These are phyloP conservation scores for Solanum rostratum DNA, from an alignment of 257 asterid genomes.

Conservation along the genomic window DNA sequence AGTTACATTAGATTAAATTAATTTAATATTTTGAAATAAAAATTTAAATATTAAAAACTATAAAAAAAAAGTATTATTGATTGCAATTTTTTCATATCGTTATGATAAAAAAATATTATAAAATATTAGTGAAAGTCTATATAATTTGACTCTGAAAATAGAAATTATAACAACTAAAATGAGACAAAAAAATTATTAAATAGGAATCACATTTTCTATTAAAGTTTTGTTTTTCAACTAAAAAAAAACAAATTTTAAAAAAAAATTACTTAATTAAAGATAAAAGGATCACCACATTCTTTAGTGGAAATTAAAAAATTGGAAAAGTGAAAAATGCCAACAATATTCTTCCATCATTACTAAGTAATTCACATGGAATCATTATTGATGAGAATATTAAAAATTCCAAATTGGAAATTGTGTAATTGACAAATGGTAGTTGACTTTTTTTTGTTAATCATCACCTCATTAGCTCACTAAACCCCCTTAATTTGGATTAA, in stretches of 20 bases:
- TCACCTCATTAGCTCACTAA: background rate
- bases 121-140: too few species aligned
- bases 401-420: conserved; percentile 2
- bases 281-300: background rate
- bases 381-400: background rate
- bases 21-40: too few species aligned
- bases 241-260: too few species aligned
- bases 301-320: background rate
- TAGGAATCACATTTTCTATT: background rate
- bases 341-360: background rate
- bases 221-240: too few species aligned
- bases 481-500: background rate
- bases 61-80: too few species aligned
- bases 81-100: too few species aligned
- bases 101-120: too few species aligned
- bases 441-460: conserved; percentile 2
- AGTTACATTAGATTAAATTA: too few species aligned
- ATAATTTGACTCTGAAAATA: too few species aligned
- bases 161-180: too few species aligned
- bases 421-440: conserved; percentile 3
- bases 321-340: background rate
- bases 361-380: background rate
- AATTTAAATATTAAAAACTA: too few species aligned
- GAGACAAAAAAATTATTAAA: too few species aligned
- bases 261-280: background rate